Evolutionary conservation across 2,329 filamentous ascomycete species (phyloP).

Genomic region (Trichoderma koningii): DNA sequence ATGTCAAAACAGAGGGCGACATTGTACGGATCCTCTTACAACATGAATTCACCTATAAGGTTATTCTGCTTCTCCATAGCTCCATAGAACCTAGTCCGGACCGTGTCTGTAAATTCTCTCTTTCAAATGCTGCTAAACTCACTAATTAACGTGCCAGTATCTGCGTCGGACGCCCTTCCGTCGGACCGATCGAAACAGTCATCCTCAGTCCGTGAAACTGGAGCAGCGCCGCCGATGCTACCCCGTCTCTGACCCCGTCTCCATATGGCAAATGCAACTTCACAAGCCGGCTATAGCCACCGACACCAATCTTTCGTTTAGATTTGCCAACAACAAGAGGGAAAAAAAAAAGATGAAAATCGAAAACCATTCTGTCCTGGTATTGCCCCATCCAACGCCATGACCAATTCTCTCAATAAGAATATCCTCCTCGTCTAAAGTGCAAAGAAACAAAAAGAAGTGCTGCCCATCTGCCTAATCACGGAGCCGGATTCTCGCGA

Average conservation of each 20-base stretch:
- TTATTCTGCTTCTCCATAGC: neutral
- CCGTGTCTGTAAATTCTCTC: neutral
- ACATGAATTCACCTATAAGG: too few species aligned
- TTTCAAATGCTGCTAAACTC: neutral
- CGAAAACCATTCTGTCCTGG: conserved; percentile 34
- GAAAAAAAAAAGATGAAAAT: neutral
- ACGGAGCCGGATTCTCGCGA: conserved; percentile 82
- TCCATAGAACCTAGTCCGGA: neutral
- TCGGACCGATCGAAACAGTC: neutral
- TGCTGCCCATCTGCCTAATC: conserved; percentile 28
- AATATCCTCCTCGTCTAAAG: conserved; percentile 10
- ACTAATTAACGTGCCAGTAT: conserved; percentile 2
- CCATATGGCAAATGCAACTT: neutral
- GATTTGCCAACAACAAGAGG: conserved; percentile 2
- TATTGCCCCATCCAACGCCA: conserved; percentile 38
- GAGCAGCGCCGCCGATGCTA: conserved; percentile 1
- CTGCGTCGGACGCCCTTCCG: neutral
- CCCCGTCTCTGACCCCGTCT: neutral
- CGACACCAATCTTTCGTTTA: neutral
- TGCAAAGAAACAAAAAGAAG: neutral
- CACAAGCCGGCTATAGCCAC: conserved; percentile 3
- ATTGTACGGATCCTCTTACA: neutral
- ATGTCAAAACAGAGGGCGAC: conserved; percentile 12
- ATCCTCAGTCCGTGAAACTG: neutral
- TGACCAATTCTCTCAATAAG: conserved; percentile 31